Evolutionary conservation across 148 eudicot species (phyloP), one percentile per base, ranked within the genome.

Genomic region (Drosera capensis): DNA sequence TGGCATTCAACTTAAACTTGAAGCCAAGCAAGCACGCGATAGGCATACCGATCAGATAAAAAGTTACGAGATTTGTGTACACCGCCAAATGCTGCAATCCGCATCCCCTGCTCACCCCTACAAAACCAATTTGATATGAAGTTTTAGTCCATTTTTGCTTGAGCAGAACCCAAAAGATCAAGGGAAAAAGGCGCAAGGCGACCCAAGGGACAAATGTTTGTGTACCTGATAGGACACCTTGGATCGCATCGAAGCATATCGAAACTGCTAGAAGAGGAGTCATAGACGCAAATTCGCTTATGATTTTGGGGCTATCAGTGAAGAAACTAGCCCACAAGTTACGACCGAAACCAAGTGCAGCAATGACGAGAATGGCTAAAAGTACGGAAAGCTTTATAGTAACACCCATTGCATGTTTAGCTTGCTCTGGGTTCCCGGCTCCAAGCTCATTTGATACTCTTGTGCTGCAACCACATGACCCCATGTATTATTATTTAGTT

Each of bases 381-480:
- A 77, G 21, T 38, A 88, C 22, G 24, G 86, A 70, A 25, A 88
- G 70, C 73, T 71, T 79, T 30, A 88, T 48, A 51, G 94, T 55
- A 26, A 83, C 83, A 3, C 11, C 28, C 86, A 77, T 77, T 21
- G 90, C 90, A 13, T 64, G 72, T 58, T 71, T 88, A 8, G 94
- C 94, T 48, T 56, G 44, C 15, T 57, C 61, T 14, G 72, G 47
- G 28, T 71, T 62, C 4, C 82, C 78, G 1, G 86, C 78, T 58
- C 96, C 96, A 19, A 88, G 73, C 67, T 83, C 96, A 47, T 88
- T 88, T 7, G 96, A 80, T 34, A 88, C 90, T 67, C 94, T 72
- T 13, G 96, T 83, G 66, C 96, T 88, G 71, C 35, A 31, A 28
- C n/a, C 1, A 51, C 1, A 18, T 16, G 18, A 9, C 21, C 21